Percentiles rank a stretch among this genome's conserved stretches.
Conservation (phyloP, 202 grass and related monocot genomes). For the Digitaria exilis region DNA sequence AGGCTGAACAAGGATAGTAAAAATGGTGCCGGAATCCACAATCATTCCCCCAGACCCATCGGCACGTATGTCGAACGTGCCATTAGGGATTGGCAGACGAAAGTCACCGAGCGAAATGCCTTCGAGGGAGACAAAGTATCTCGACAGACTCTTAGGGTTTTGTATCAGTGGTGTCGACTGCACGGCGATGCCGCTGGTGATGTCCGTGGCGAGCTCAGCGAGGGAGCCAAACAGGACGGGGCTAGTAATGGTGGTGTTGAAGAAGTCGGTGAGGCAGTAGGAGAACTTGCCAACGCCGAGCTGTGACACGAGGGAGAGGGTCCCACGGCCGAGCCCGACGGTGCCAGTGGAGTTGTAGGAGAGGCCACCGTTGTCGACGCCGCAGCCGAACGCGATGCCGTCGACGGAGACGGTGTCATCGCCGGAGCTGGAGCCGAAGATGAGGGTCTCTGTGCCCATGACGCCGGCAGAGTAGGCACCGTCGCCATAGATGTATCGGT, state of each 20-base stretch:
- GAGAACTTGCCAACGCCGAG: neutral
- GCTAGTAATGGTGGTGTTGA: neutral
- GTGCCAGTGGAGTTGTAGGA: neutral
- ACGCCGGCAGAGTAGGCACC: too few species aligned
- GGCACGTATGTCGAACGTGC: neutral
- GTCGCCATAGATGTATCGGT: too few species aligned
- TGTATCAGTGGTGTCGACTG: neutral
- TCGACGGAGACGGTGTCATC: neutral
- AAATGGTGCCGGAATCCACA: neutral
- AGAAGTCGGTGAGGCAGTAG: constrained; percentile 16
- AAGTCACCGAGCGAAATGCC: neutral
- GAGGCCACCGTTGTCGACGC: neutral
- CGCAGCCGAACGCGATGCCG: neutral
- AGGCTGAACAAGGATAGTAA: neutral
- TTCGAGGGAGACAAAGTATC: neutral
- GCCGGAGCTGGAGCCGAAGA: neutral
- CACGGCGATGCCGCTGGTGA: too few species aligned
- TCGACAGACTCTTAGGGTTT: neutral
- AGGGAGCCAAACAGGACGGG: neutral
- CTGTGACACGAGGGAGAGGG: neutral
- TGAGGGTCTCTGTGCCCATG: too few species aligned
- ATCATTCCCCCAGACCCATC: neutral
- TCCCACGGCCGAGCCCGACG: neutral
- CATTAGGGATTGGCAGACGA: neutral
- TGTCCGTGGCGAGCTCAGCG: neutral